These are phyloP conservation scores for Gnaphalium uliginosum DNA, from an alignment of 129 eudicot species.

Conservation along the genomic window DNA sequence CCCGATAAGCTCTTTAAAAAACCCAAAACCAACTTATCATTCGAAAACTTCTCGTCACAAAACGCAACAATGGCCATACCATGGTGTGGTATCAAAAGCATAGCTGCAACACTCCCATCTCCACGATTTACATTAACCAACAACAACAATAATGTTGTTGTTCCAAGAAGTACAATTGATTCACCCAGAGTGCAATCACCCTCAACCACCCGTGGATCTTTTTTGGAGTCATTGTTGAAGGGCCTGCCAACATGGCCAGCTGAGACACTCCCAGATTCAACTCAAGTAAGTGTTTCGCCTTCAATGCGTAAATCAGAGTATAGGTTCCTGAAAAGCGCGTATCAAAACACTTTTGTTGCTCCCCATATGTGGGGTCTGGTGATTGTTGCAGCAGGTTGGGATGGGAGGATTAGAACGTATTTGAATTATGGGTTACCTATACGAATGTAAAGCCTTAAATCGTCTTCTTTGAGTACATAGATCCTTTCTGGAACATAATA, in stretches of 20 bases:
- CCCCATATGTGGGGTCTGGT: slow-evolving; percentile 91
- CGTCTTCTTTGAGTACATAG: slow-evolving; percentile 12
- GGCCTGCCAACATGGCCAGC: slow-evolving; percentile 72
- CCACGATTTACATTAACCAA: slow-evolving; percentile 27
- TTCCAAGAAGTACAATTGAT: slow-evolving; percentile 40
- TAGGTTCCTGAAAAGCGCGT: slow-evolving; percentile 67
- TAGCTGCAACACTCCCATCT: slow-evolving; percentile 42
- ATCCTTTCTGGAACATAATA: not conserved
- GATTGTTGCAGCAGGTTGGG: slow-evolving; percentile 86
- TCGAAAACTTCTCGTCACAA: slow-evolving; percentile 54
- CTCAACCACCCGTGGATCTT: slow-evolving; percentile 50
- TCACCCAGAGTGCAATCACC: slow-evolving; percentile 47
- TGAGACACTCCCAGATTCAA: slow-evolving; percentile 52
- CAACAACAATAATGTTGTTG: not conserved
- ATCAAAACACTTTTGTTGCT: slow-evolving; percentile 51
- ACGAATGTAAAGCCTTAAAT: slow-evolving; percentile 34
- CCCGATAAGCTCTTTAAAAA: slow-evolving; percentile 36
- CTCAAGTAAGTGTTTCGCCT: slow-evolving; percentile 42
- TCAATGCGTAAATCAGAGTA: slow-evolving; percentile 53
- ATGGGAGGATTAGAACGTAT: slow-evolving; percentile 78
- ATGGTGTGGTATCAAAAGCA: slow-evolving; percentile 64
- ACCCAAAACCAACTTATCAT: slow-evolving; percentile 48
- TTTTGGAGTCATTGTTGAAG: slow-evolving; percentile 54
- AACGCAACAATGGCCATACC: slow-evolving; percentile 73
- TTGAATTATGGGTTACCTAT: slow-evolving; percentile 84